A percentile compares a stretch with the other conserved stretches of the same genome.
phyloP scores from a whole-genome alignment of 2,329 filamentous ascomycete genomes.

The Colletotrichum sublineola region DNA sequence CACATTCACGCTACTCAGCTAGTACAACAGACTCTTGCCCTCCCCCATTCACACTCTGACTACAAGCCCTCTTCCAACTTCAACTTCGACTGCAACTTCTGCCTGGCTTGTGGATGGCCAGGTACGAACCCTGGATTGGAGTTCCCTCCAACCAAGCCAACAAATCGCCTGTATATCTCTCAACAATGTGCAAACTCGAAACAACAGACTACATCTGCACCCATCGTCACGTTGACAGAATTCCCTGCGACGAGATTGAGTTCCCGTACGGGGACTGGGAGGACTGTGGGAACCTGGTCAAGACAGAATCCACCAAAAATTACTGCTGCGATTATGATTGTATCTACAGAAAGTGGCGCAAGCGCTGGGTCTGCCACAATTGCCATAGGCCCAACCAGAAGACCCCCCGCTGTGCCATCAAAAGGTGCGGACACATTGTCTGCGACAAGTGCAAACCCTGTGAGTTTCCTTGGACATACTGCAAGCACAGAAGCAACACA shows the following conservation, averaged over 20 bases:
- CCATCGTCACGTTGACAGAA: neutral
- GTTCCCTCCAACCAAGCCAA: neutral
- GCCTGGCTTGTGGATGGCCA: neutral
- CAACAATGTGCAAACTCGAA: conserved; percentile 1
- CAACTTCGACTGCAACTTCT: neutral
- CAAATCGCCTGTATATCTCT: too few relatives aligned
- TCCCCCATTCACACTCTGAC: fast-evolving
- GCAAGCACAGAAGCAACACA: neutral
- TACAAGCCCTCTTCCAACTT: neutral
- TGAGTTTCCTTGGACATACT: neutral
- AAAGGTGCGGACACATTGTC: neutral
- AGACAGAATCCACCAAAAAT: neutral
- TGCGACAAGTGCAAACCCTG: conserved; percentile 10
- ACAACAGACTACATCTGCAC: neutral
- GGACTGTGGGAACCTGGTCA: neutral
- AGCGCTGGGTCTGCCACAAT: conserved; percentile 20
- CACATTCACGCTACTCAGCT: neutral
- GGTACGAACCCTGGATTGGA: neutral
- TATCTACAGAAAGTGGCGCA: neutral
- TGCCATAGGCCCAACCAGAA: conserved; percentile 8
- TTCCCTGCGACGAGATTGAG: neutral
- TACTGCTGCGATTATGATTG: neutral
- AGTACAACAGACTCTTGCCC: neutral
- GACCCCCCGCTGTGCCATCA: neutral
- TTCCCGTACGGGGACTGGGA: neutral